Base-by-base conservation (phyloP, 768 basidiomycete genomes). In the Mycena filopes region DNA sequence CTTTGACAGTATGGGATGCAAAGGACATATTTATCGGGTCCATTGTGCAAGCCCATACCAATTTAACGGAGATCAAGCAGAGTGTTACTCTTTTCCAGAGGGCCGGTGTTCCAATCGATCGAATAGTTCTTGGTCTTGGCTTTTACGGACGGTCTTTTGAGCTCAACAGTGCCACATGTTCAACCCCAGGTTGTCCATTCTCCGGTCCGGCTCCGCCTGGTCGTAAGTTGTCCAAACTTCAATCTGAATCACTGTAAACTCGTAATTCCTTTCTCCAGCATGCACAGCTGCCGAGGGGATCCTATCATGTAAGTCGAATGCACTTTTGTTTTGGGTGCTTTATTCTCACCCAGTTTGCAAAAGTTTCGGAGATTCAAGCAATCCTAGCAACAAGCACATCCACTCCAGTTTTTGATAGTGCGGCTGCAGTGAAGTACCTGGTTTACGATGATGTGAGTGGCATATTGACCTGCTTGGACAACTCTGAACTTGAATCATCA, bases 31-130 rank as follows among this genome's bases (percentile, higher is more conserved):
- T 9, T 21, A 53, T 53, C 25, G 50, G 50, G 13, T 7, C 8
- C 28, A n/a, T 53, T 21, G 50, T 53, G 10, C 31, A 38, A n/a
- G 50, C 50, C 7, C 50, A 53, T 38, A 53, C 50, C 6, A 53
- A 53, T 38, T 38, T 53, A 20, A 53, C 50, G n/a, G 50, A 53
- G 23, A 53, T 53, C 28, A n/a, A 53, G 12, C 50, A 53, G 33
- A 6, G 11, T 38, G 20, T 53, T 25, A 8, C 31, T 7, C 50
- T 53, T 31, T 53, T 53, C 31, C 33, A 38, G 23, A 28, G 50
- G 25, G 33, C 12, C 7, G 33, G 33, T 18, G 33, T 53, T 6
- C 31, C 29, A n/a, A 5, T 21, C 25, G 21, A 25, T 18, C 25
- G 28, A 18, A 42, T 55, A 16, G 28, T 26, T 3, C 54, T 26